These are phyloP conservation scores for Cryoendolithus antarcticus DNA, from an alignment of 2,329 filamentous ascomycete genomes.

Conservation along the genomic window DNA sequence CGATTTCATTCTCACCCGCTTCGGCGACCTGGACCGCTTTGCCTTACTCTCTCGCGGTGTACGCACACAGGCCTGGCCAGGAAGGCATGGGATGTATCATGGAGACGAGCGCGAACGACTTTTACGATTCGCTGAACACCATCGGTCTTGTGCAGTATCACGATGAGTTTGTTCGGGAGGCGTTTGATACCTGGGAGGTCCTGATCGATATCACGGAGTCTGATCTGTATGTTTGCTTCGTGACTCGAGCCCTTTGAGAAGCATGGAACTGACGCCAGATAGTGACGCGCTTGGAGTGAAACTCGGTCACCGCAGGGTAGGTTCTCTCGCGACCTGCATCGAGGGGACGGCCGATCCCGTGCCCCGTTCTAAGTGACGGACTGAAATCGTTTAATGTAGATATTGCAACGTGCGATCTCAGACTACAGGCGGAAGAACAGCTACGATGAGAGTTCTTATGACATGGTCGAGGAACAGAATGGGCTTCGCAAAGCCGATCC, in stretches of 20 bases:
- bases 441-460: no score
- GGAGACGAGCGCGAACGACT: slow-evolving; percentile 27
- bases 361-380: no score
- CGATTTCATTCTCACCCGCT: no score
- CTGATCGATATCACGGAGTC: slow-evolving; percentile 75
- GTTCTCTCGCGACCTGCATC: slow-evolving; percentile 15
- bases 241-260: no score
- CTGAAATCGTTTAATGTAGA: slow-evolving; percentile 34
- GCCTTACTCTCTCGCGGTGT: no score
- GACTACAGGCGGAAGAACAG: slow-evolving; percentile 34
- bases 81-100: no score
- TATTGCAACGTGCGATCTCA: slow-evolving; percentile 72
- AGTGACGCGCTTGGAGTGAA: slow-evolving; percentile 66
- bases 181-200: slow-evolving; percentile 76
- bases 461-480: no score
- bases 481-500: no score
- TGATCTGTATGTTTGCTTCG: slow-evolving; percentile 49
- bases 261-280: neutral
- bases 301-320: slow-evolving; percentile 66
- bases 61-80: no score
- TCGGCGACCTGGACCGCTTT: no score
- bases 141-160: slow-evolving; percentile 70
- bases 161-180: slow-evolving; percentile 59
- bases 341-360: no score
- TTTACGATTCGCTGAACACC: slow-evolving; percentile 57